These are phyloP conservation scores for Pisolithus thermaeus DNA, from an alignment of 1,284 basidiomycete species.

Conservation along the genomic window DNA sequence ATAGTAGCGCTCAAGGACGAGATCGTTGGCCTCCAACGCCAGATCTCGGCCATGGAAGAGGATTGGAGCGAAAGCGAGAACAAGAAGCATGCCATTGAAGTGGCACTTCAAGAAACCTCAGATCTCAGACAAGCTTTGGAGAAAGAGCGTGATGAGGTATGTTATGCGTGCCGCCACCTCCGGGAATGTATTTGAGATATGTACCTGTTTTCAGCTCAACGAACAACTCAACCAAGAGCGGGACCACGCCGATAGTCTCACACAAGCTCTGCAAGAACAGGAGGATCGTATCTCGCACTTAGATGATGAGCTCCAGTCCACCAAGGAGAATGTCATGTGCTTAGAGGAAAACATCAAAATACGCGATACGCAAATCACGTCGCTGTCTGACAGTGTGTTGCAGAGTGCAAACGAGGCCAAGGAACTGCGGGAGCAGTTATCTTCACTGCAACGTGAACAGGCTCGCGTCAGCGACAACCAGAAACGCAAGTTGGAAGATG, in stretches of 20 bases:
- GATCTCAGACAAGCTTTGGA: constrained; percentile 45
- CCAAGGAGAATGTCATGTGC: constrained; percentile 44
- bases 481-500: constrained; percentile 44
- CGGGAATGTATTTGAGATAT: constrained; percentile 1
- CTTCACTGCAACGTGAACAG: constrained; percentile 49
- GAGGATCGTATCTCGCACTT: constrained; percentile 50
- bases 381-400: constrained; percentile 34
- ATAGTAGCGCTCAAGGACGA: constrained; percentile 37
- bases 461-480: constrained; percentile 46
- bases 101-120: constrained; percentile 46
- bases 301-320: constrained; percentile 52
- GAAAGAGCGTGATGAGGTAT: constrained; percentile 50
- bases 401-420: constrained; percentile 44
- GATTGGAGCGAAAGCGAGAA: constrained; percentile 54
- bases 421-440: constrained; percentile 48
- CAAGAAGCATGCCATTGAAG: constrained; percentile 47
- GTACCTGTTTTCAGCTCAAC: constrained; percentile 36
- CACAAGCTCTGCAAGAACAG: constrained; percentile 47
- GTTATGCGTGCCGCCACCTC: constrained; percentile 10
- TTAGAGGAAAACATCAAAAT: constrained; percentile 53
- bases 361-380: constrained; percentile 44
- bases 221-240: constrained; percentile 44
- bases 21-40: constrained; percentile 33
- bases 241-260: constrained; percentile 42
- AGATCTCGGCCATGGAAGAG: constrained; percentile 41